Base-by-base conservation (phyloP, 2,329 filamentous ascomycete species). In the Acrocalymma vagum region DNA sequence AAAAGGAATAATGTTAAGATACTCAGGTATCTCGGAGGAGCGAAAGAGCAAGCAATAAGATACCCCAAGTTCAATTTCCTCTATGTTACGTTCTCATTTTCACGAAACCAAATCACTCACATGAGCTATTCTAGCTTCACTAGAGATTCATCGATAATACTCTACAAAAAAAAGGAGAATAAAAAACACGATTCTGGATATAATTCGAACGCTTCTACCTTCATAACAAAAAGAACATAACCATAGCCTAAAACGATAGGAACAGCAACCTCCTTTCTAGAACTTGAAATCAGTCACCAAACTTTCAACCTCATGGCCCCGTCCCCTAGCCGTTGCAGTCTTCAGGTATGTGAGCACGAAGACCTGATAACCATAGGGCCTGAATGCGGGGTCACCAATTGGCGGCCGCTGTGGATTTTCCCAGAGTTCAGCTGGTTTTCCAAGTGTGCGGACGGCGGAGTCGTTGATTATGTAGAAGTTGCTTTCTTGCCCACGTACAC, bases 261-360 rank as follows among this genome's bases (percentile, higher is more conserved):
- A n/a, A n/a, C n/a, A n/a, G n/a, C n/a, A n/a, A n/a, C n/a, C n/a
- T n/a, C n/a, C n/a, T n/a, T n/a, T n/a, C n/a, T n/a, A n/a, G n/a
- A n/a, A n/a, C n/a, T 27, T 23, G 28, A 39, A 32, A 15, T 23
- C 27, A 30, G 17, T 13, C 13, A 14, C 17, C 23, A 32, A 20
- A 29, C 21, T 29, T 35, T 47, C 44, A 30, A 36, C 10, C 26
- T 39, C 38, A 11, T 18, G 20, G 31, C 7, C 21, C 15, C n/a
- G 11, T 10, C 34, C 34, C n/a, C 8, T 20, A 39, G 27, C 29
- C 18, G 26, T n/a, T n/a, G n/a, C n/a, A 11, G 33, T 18, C 37
- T 37, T 31, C 13, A 25, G 32, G 29, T 47, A 47, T 23, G 44
- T 47, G 24, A 47, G 16, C n/a, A 39, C 17, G 10, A 36, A 16